Evolutionary conservation across 305 asterid genomes (phyloP), one percentile per base, ranked within the genome.

Genomic region (Caryopteris hybrid): DNA sequence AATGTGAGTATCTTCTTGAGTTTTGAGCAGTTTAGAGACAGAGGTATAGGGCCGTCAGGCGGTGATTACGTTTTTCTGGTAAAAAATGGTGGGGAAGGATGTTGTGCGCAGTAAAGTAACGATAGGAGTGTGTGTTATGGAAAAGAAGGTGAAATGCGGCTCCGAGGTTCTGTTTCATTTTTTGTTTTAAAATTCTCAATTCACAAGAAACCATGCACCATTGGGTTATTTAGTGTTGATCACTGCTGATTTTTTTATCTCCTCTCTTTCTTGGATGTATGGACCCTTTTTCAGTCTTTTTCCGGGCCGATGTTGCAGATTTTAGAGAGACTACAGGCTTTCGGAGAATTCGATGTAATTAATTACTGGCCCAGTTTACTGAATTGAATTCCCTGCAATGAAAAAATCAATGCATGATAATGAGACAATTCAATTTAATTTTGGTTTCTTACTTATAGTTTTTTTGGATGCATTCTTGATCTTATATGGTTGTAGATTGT

Each of bases 141-240:
- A 93, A 91, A 93, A 90, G 99, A 88, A 90, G 97, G 99, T 88
- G 99, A 93, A 88, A 84, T 90, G 96, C 88, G 94, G 97, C 92
- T 79, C 89, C 85, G 96, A 90, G 97, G 95, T 90, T 88, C 86
- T 76, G 82, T 78, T 79, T 73, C 75, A 21, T 53, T 78, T 79
- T 55, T 77, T 71, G 48, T 73, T 65, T 52, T 69, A 5, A 36
- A 43, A 58, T 78, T 70, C 61, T 50, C 60, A 72, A 70, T 39
- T 47, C 63, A 18, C 27, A 31, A 41, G 4, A 25, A 55, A 66
- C 67, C 82, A 74, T 78, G 80, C 85, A 84, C 58, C 51, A 5
- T 46, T 72, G 27, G 18, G 59, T 38, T 41, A 59, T 17, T 20
- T 36, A 7, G 52, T 70, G 66, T 71, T 29, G 31, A 20, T 51